Conservation (phyloP, 257 asterid genomes). For the Sherardia arvensis region DNA sequence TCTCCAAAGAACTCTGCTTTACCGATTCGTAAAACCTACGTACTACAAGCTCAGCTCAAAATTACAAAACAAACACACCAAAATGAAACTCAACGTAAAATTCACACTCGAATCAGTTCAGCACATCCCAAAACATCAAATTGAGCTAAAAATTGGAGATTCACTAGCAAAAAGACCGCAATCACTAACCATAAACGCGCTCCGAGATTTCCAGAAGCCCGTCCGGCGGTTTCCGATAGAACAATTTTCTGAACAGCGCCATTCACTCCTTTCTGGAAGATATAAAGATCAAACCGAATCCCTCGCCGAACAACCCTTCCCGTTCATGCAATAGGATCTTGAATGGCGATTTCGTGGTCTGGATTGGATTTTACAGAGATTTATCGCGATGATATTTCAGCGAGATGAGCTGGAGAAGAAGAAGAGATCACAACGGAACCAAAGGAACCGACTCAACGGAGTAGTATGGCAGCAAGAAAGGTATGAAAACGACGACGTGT, state of each 20-base stretch:
- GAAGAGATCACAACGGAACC: background rate
- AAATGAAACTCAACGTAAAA: background rate
- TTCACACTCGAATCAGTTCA: background rate
- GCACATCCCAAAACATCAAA: background rate
- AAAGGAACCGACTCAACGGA: constrained; percentile 7
- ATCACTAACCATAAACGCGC: constrained; percentile 65
- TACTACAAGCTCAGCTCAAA: no score
- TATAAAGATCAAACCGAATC: background rate
- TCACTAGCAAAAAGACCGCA: background rate
- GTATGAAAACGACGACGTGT: constrained; percentile 19
- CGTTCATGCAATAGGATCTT: background rate
- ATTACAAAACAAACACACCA: no score
- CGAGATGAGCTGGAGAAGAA: background rate
- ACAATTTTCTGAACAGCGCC: constrained; percentile 59
- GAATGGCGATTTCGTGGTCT: background rate
- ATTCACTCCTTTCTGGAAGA: constrained; percentile 3
- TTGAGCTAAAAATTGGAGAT: background rate
- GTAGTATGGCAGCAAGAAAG: constrained; percentile 12
- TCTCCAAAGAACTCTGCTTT: no score
- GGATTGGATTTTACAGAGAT: background rate
- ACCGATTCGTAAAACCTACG: no score
- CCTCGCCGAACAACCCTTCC: background rate
- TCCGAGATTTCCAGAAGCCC: constrained; percentile 90
- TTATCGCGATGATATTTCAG: background rate
- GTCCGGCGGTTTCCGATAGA: constrained; percentile 84